Conservation (phyloP, 2,329 filamentous ascomycete genomes). For the Epichloe brachyelytri region DNA sequence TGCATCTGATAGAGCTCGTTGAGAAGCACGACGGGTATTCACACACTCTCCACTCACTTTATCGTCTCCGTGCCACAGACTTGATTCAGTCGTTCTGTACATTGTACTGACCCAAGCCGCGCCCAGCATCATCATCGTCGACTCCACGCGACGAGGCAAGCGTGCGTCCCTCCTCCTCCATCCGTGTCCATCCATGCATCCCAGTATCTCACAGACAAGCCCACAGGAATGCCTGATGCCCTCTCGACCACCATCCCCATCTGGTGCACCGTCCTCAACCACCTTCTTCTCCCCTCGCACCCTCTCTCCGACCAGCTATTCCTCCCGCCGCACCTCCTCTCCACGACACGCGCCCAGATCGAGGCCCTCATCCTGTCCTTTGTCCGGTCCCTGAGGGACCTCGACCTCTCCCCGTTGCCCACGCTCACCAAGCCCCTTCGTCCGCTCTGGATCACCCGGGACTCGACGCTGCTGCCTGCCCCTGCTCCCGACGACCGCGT, state of each 20-base stretch:
- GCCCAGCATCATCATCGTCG: constrained; percentile 64
- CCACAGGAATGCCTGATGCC: constrained; percentile 74
- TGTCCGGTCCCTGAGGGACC: constrained; percentile 33
- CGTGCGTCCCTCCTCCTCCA: constrained; percentile 32
- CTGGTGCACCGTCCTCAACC: constrained; percentile 83
- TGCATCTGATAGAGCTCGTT: constrained; percentile 63
- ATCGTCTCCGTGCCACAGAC: not conserved
- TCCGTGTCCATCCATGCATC: not conserved
- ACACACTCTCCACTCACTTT: not conserved
- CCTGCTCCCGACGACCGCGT: not conserved
- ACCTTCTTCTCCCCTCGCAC: constrained; percentile 54
- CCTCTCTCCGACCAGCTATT: constrained; percentile 40
- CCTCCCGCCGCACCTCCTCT: constrained; percentile 60
- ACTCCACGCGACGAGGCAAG: constrained; percentile 87
- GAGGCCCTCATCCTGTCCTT: constrained; percentile 44
- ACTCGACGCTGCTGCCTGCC: constrained; percentile 32
- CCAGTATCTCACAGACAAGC: not conserved
- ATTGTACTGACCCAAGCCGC: not conserved
- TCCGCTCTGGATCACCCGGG: constrained; percentile 68
- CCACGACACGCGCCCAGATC: constrained; percentile 66
- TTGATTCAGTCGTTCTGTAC: no score
- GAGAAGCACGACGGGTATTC: constrained; percentile 50
- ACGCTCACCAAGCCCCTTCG: constrained; percentile 59
- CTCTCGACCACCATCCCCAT: constrained; percentile 87
- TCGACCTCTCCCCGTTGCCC: constrained; percentile 44